These are phyloP conservation scores for Irpex lacteus DNA, from an alignment of 1,284 basidiomycete genomes.

Conservation along the genomic window DNA sequence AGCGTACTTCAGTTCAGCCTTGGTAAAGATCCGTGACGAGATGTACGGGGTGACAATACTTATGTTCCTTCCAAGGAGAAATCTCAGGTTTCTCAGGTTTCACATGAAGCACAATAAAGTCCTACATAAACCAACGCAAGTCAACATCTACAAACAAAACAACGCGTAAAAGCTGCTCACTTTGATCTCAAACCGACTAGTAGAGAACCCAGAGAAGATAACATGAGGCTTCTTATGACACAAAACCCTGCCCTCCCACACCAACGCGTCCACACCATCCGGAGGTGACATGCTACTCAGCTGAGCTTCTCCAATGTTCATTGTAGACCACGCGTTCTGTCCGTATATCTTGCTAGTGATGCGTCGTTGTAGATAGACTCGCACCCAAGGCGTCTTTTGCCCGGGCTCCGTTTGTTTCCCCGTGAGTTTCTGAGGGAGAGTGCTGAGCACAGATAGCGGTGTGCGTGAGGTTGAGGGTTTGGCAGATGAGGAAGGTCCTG, in stretches of 20 bases:
- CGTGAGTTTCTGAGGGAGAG: not conserved
- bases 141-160: not conserved
- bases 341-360: slow-evolving; percentile 31
- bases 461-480: not conserved
- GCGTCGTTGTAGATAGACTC: slow-evolving; percentile 42
- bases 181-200: not conserved
- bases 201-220: not conserved
- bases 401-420: not conserved
- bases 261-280: not conserved
- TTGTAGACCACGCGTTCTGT: slow-evolving; percentile 31
- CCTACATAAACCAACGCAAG: slow-evolving; percentile 33
- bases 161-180: not conserved
- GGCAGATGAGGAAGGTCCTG: not conserved
- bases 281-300: slow-evolving; percentile 16
- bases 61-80: slow-evolving; percentile 34
- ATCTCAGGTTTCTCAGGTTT: slow-evolving; percentile 32
- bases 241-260: not conserved
- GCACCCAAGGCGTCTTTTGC: slow-evolving; percentile 21
- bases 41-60: slow-evolving; percentile 41
- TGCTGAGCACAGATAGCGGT: not conserved
- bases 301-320: slow-evolving; percentile 37
- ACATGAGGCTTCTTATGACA: not conserved
- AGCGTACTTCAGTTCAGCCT: too few species aligned
- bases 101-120: slow-evolving; percentile 46
- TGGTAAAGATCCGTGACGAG: slow-evolving; percentile 41